A percentile compares a stretch with the other conserved stretches of the same genome.
Conservation (phyloP, 768 basidiomycete species). For the Termitomyces sp. region DNA sequence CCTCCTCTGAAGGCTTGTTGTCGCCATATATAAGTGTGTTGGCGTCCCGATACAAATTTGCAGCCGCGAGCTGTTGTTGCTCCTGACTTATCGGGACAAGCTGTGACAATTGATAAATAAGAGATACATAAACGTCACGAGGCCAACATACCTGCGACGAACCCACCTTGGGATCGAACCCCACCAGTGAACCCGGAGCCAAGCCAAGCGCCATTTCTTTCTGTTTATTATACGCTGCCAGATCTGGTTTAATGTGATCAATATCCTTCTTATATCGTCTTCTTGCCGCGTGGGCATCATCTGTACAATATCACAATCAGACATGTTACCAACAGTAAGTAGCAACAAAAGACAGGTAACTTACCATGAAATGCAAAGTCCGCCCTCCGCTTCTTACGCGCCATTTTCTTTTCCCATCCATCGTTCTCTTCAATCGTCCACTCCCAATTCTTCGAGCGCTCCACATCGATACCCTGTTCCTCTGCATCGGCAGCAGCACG, state of each 20-base stretch:
- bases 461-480: conserved; percentile 88
- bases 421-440: conserved; percentile 96
- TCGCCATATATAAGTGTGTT: conserved; percentile 93
- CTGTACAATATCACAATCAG: conserved; percentile 32
- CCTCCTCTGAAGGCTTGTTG: conserved; percentile 92
- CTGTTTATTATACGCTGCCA: conserved; percentile 82
- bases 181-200: conserved; percentile 61
- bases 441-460: conserved; percentile 90
- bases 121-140: neutral
- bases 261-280: conserved; percentile 91
- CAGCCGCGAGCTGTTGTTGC: conserved; percentile 68
- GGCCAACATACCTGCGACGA: conserved; percentile 30
- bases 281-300: conserved; percentile 85
- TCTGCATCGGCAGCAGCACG: conserved; percentile 84
- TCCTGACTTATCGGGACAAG: conserved; percentile 49
- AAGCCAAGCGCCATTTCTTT: conserved; percentile 82
- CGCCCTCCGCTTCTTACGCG: conserved; percentile 74
- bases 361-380: conserved; percentile 90
- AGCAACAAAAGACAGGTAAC: conserved; percentile 21
- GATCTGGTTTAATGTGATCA: conserved; percentile 81
- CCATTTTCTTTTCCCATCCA: conserved; percentile 89
- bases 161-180: conserved; percentile 48
- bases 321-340: neutral
- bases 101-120: conserved; percentile 23
- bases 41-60: conserved; percentile 88